These are phyloP conservation scores for Silene conica DNA, from an alignment of 148 eudicot genomes.

Conservation along the genomic window DNA sequence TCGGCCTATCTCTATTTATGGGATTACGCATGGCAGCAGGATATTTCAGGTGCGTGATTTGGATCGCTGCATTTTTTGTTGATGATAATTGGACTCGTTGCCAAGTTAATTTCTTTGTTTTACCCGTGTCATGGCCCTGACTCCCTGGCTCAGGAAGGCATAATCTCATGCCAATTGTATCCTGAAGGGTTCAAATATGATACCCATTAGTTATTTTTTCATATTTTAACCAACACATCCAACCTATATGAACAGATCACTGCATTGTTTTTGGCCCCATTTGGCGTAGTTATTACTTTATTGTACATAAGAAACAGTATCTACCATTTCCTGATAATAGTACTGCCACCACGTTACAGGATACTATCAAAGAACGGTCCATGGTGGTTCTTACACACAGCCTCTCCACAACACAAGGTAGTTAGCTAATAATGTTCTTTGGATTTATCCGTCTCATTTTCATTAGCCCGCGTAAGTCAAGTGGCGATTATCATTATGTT, in stretches of 20 bases:
- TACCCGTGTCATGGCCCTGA: not conserved
- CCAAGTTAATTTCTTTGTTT: too few relatives aligned
- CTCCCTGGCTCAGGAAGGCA: too few relatives aligned
- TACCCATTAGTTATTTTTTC: too few relatives aligned
- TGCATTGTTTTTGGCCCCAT: not conserved
- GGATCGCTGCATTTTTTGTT: too few relatives aligned
- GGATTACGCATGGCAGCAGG: slow-evolving; percentile 74
- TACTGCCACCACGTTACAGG: slow-evolving; percentile 27
- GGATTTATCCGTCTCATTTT: not conserved
- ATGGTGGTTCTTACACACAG: slow-evolving; percentile 85
- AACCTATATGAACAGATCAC: not conserved
- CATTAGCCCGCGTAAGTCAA: not conserved
- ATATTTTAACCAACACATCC: not conserved
- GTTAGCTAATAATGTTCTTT: not conserved
- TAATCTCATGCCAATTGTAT: not conserved
- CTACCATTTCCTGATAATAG: not conserved
- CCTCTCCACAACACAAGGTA: slow-evolving; percentile 30
- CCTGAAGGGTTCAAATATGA: not conserved
- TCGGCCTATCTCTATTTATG: slow-evolving; percentile 82
- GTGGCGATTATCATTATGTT: not conserved
- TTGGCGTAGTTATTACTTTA: not conserved
- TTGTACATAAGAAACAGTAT: not conserved
- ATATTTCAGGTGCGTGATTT: slow-evolving; percentile 47
- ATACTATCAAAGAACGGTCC: slow-evolving; percentile 57
- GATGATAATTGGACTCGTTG: too few relatives aligned